Conservation (phyloP, 306 rosid species). For the Glycyrrhiza uralensis region DNA sequence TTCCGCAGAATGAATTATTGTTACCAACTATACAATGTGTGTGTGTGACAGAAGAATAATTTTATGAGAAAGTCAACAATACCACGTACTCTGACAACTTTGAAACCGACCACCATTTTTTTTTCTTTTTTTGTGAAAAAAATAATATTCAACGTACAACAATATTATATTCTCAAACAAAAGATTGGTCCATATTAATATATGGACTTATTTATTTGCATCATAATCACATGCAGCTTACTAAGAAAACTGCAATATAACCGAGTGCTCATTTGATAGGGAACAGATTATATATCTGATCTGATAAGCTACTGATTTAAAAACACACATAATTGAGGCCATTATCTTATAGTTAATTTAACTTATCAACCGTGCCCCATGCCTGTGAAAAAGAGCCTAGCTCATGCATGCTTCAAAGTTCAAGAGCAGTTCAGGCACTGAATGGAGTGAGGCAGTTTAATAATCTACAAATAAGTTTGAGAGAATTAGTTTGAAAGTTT, state of each 20-base stretch:
- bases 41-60: no score
- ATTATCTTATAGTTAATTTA: neutral
- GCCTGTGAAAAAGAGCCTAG: neutral
- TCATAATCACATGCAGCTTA: neutral
- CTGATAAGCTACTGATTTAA: conserved; percentile 7
- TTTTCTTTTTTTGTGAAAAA: no score
- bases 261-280: neutral
- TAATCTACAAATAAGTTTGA: neutral
- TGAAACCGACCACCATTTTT: no score
- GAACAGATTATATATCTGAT: neutral
- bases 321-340: neutral
- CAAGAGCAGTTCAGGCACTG: neutral
- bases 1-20: no score
- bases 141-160: no score
- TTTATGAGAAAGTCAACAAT: no score
- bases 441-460: neutral
- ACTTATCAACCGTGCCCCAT: conserved; percentile 22
- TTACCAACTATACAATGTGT: no score
- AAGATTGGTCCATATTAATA: no score
- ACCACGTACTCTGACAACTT: no score
- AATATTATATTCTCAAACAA: no score
- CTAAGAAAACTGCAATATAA: neutral
- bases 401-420: neutral
- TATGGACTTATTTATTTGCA: no score
- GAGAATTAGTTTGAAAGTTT: neutral